Percentiles rank a stretch among this genome's conserved stretches.
phyloP scores from a whole-genome alignment of 306 rosid species.

The Gleditsia sinensis region DNA sequence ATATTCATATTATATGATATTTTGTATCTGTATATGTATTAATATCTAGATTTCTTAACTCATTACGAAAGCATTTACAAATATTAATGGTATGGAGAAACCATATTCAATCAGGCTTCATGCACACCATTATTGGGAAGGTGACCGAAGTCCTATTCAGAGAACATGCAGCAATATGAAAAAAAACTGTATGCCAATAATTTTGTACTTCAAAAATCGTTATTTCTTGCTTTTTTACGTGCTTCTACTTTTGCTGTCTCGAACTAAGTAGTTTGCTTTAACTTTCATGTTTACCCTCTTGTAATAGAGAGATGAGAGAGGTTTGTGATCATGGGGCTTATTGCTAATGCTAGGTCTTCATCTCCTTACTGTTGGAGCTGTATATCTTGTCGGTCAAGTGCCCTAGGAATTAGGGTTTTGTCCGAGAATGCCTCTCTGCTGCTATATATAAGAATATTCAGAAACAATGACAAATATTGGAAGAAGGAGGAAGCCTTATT shows the following conservation, averaged over 20 bases:
- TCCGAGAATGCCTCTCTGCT: conserved; percentile 42
- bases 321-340: conserved; percentile 37
- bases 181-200: conserved; percentile 39
- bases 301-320: conserved; percentile 30
- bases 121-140: conserved; percentile 41
- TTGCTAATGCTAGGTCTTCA: conserved; percentile 29
- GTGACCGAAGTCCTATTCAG: conserved; percentile 40
- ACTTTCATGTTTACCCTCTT: conserved; percentile 37
- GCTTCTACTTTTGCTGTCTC: conserved; percentile 46
- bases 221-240: background rate
- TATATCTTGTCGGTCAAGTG: conserved; percentile 59
- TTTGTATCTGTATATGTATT: too few relatives aligned
- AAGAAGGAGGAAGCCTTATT: conserved; percentile 10
- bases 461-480: conserved; percentile 16
- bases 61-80: too few relatives aligned
- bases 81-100: too few relatives aligned
- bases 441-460: conserved; percentile 40
- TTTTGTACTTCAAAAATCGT: conserved; percentile 43
- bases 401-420: conserved; percentile 49
- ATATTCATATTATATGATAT: too few relatives aligned
- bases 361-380: conserved; percentile 49
- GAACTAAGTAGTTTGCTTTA: conserved; percentile 37
- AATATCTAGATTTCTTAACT: too few relatives aligned
- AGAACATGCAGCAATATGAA: conserved; percentile 30
- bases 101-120: conserved; percentile 35